Base-by-base conservation (phyloP, 108 stramenopile species). In the Nitzschia sp. region DNA sequence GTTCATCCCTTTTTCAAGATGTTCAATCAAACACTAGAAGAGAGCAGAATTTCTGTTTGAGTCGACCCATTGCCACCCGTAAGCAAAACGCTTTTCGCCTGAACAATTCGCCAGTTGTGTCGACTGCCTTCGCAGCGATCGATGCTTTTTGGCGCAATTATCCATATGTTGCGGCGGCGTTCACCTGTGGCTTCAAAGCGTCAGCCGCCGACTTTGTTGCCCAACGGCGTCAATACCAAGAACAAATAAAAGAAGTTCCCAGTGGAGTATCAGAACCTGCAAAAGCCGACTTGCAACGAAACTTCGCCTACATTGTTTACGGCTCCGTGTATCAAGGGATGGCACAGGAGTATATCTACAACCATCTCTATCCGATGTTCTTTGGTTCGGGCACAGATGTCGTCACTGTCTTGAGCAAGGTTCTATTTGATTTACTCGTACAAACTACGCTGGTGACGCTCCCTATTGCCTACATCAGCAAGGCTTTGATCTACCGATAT, bases 301-400 rank as follows among this genome's bases (percentile, higher is more conserved):
- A 66, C 25, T 31, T 86, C 3, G 78, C 88, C 0, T 90, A 80
- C 61, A 19, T 90, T 15, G 15, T 85, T 30, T 90, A 90, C 46
- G 85, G 85, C 11, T 72, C 72, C 9, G 15, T 90, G 11, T 90
- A 90, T 62, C 85, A 90, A 70, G 88, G 88, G 28, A 48, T 84
- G 54, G 65, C 54, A 0, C 82, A 81, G 38, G 81, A 90, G 49
- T 78, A 76, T 25, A 81, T 84, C 9, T 87, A 83, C 75, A 85
- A 85, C 45, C 72, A 82, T 59, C 13, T 86, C 3, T 85, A 76
- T 36, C 80, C 89, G 15, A 2, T 54, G 0, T 57, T 78, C 32
- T 86, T 90, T 71, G 89, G 89, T 1, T 51, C 58, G 24, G 79
- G 74, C 11, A 70, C 76, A 2, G 69, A 60, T 13, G 2, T 61